These are phyloP conservation scores for Trametes cubensis DNA, from an alignment of 768 basidiomycete genomes.

Conservation along the genomic window DNA sequence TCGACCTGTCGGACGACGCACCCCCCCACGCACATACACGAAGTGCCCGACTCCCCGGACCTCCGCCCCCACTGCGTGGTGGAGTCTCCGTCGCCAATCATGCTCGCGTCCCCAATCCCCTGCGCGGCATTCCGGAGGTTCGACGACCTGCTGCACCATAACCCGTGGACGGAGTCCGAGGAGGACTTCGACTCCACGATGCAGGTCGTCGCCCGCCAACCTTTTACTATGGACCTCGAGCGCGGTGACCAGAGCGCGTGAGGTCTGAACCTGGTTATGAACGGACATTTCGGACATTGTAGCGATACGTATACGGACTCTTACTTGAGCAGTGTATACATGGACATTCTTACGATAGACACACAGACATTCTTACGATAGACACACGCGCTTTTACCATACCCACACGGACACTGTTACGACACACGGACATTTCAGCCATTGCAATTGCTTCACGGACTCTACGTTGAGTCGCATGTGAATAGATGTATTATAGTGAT, in stretches of 20 bases:
- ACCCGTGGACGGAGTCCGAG: background rate
- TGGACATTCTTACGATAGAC: background rate
- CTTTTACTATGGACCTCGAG: background rate
- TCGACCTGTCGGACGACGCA: constrained; percentile 13
- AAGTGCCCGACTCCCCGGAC: constrained; percentile 1
- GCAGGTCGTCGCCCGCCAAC: constrained; percentile 3
- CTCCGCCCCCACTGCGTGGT: constrained; percentile 1
- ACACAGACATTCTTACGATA: no score
- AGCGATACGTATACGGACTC: background rate
- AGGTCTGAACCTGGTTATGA: background rate
- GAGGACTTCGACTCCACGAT: background rate
- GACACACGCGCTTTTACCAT: no score
- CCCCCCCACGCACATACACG: background rate
- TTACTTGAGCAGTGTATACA: constrained; percentile 1
- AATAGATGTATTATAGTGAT: background rate
- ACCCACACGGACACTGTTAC: no score
- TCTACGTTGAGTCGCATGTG: background rate
- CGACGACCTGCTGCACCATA: constrained; percentile 8
- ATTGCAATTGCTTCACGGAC: background rate
- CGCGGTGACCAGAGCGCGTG: background rate
- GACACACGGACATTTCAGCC: no score
- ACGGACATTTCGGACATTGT: background rate
- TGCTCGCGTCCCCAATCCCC: constrained; percentile 6
- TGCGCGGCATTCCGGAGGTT: background rate
- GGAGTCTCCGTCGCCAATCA: constrained; percentile 17